Conservation (phyloP, 441 rosid genomes). For the Erodium texanum region DNA sequence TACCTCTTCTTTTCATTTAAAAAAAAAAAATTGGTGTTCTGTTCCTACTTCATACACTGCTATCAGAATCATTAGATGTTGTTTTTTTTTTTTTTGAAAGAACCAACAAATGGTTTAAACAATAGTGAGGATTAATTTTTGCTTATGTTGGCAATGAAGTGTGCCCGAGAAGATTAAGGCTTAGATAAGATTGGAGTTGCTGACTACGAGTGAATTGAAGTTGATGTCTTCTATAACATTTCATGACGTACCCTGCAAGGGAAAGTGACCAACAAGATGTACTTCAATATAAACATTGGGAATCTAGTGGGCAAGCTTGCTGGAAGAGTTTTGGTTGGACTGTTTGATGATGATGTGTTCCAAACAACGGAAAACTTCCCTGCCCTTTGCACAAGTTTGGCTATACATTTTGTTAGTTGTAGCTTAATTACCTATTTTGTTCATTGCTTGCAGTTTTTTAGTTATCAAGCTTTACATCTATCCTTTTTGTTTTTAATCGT, state of each 20-base stretch:
- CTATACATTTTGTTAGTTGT: background rate
- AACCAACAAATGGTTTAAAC: too few relatives aligned
- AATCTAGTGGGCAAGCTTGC: slow-evolving; percentile 79
- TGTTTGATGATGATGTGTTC: slow-evolving; percentile 89
- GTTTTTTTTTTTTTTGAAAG: too few relatives aligned
- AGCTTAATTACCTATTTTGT: background rate
- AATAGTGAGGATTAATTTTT: too few relatives aligned
- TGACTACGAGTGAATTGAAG: background rate
- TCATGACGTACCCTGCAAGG: slow-evolving; percentile 55
- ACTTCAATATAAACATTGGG: slow-evolving; percentile 83
- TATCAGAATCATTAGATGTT: too few relatives aligned
- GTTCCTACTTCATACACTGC: too few relatives aligned
- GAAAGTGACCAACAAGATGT: slow-evolving; percentile 79
- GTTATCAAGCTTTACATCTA: slow-evolving; percentile 1
- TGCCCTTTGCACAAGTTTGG: slow-evolving; percentile 80
- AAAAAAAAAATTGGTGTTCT: too few relatives aligned
- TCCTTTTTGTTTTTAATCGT: slow-evolving; percentile 15
- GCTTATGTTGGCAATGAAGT: background rate
- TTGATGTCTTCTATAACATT: background rate
- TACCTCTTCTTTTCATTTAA: too few relatives aligned
- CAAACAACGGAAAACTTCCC: slow-evolving; percentile 92
- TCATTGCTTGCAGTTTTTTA: background rate
- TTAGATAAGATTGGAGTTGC: background rate
- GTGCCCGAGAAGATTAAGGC: background rate
- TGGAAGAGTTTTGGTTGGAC: slow-evolving; percentile 85